Evolutionary conservation across 139 green algal species (phyloP).

Genomic region (Bryopsis sp.): DNA sequence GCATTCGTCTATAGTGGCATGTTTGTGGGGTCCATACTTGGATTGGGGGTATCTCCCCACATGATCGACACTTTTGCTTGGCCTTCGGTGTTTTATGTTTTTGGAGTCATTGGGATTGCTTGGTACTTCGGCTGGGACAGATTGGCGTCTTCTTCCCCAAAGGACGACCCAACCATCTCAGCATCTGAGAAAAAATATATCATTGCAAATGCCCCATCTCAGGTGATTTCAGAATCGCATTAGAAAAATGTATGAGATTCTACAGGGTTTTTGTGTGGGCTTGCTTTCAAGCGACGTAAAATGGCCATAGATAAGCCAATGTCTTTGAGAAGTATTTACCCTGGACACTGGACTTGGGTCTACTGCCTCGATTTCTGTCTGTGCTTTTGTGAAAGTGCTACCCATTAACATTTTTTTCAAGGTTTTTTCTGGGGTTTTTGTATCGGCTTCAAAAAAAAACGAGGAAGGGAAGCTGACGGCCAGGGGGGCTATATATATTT

Average conservation of each 20-base stretch:
- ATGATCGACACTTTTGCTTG: constrained; percentile 75
- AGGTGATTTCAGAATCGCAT: too few species aligned
- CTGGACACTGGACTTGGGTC: too few species aligned
- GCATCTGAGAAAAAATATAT: constrained; percentile 35
- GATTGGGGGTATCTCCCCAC: constrained; percentile 59
- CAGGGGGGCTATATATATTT: too few species aligned
- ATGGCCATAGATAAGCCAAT: too few species aligned
- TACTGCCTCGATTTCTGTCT: too few species aligned
- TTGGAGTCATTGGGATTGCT: constrained; percentile 73
- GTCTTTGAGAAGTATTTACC: too few species aligned
- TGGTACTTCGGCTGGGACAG: constrained; percentile 65
- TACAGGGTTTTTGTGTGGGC: too few species aligned
- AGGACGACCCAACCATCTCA: constrained; percentile 46
- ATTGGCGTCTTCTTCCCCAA: constrained; percentile 42
- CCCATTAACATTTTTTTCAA: too few species aligned
- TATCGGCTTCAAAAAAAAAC: constrained; percentile 5
- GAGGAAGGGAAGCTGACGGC: background rate
- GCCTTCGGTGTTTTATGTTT: constrained; percentile 90
- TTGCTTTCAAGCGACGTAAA: too few species aligned
- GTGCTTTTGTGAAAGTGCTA: too few species aligned
- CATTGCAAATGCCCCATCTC: constrained; percentile 23
- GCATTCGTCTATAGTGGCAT: constrained; percentile 93
- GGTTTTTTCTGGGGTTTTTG: too few species aligned
- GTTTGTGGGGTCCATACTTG: constrained; percentile 85
- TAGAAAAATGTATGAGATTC: too few species aligned